Base-by-base conservation (phyloP, 2,329 filamentous ascomycete genomes). In the Ambrosiella xylebori region DNA sequence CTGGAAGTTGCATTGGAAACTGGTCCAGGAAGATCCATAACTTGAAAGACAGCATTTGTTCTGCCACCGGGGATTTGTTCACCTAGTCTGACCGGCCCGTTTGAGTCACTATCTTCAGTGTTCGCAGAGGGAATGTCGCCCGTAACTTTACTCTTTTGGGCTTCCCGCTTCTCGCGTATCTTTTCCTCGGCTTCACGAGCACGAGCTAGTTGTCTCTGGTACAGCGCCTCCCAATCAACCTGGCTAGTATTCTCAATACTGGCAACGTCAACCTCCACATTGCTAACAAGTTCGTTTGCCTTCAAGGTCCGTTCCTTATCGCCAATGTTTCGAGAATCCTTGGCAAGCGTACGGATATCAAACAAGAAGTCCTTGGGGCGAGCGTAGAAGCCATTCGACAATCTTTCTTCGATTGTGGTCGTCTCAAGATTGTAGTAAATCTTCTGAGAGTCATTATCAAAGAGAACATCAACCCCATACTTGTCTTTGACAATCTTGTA, bases 351-450 rank as follows among this genome's bases (percentile, higher is more conserved):
- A 67, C 85, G 87, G 65, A 97, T 87, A 67, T 98, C 93, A 45
- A 83, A 82, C 55, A 95, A 71, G 66, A 96, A 98, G 67, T 96
- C 91, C 64, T 84, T 84, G 0, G 90, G 88, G 9, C 90, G 82
- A 64, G 89, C 88, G 70, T 98, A 98, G 70, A 88, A 98, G 4
- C 93, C 93, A 68, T 98, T 97, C 3, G 89, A 94, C 39, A 98
- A 75, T n/a, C 93, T 84, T 68, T 95, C 89, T 71, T 98, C 93
- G 57, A 98, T 96, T 0, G 86, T 91, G 2, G 85, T 85, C 9
- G 91, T 86, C 66, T 97, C 90, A 51, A 98, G 74, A 64, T 98
- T 98, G 74, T 96, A 97, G 69, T 84, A 97, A 68, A 90, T 93
- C 68, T 93, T 95, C 59, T 82, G 82, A 1, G 82, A 87, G 1